Evolutionary conservation across 192 early-diverging fungal genomes (phyloP), one percentile per base, ranked within the genome.

Genomic region (Mortierella alpina): DNA sequence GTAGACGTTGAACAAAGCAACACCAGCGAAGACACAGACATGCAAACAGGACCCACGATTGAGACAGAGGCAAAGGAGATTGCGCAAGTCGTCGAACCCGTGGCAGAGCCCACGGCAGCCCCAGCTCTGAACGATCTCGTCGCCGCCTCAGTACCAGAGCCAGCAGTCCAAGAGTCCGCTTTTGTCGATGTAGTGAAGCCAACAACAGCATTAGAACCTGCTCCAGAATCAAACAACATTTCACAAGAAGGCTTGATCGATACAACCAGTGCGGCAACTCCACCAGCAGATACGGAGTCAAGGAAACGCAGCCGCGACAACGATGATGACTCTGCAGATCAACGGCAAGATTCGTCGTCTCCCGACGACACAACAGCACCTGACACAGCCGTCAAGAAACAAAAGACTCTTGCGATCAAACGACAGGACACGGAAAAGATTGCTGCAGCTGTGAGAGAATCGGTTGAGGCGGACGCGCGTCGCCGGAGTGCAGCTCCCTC

Each of bases 211-310:
- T 23, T 76, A 48, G 59, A 72, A 11, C 77, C 77, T 9, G 70
- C 58, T 12, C 23, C 10, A 31, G 70, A 49, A 2, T 53, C 60
- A 31, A 65, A 70, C 7, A 54, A 51, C 5, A 46, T 80, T 7
- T 50, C 58, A 23, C 69, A 72, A 51, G 77, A 80, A 20, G 77
- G 77, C 4, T n/a, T 80, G 22, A 41, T 80, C 4, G 77, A 80
- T 48, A 80, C 77, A 0, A 72, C 66, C 18, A 58, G 17, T 15
- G 31, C 59, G 39, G 46, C 55, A 58, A 7, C n/a, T 48, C 46
- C 41, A 55, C 5, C 51, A 9, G 14, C 49, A 50, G 31, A 57
- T 45, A 54, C 13, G 15, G 48, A 40, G 39, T 71, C 68, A 13
- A 79, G 67, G 52, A 79, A 79, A 46, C 68, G 69, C 8, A 49